Percentiles rank a stretch among this genome's conserved stretches.
phyloP scores from a whole-genome alignment of 768 basidiomycete species.

The Mycena rebaudengoi region DNA sequence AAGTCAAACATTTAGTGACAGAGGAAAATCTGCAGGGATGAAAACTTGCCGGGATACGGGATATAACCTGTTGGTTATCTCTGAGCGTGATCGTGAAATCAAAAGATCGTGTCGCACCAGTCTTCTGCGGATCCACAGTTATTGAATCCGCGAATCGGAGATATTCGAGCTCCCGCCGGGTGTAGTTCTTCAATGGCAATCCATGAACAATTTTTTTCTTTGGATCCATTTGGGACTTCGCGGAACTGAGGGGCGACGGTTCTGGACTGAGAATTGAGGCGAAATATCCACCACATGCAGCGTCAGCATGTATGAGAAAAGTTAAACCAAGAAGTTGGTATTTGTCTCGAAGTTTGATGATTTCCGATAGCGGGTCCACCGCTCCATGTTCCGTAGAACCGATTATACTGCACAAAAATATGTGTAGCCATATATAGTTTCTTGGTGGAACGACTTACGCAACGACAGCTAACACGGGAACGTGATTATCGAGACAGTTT shows the following conservation, averaged over 20 bases:
- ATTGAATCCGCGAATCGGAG: slow-evolving; percentile 31
- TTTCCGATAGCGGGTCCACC: slow-evolving; percentile 49
- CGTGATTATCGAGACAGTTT: slow-evolving; percentile 36
- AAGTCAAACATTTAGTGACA: too few relatives aligned
- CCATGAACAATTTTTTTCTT: too few relatives aligned
- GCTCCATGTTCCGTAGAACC: slow-evolving; percentile 56
- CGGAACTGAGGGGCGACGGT: neutral
- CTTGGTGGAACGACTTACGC: too few relatives aligned
- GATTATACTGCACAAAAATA: too few relatives aligned
- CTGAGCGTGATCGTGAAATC: too few relatives aligned
- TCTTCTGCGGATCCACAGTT: slow-evolving; percentile 52
- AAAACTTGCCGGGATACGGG: slow-evolving; percentile 53
- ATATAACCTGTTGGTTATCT: too few relatives aligned
- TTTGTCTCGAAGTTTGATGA: slow-evolving; percentile 43
- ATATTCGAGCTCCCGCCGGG: neutral
- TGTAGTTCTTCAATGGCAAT: neutral
- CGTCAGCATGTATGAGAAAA: slow-evolving; percentile 54
- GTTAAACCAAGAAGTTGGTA: slow-evolving; percentile 40
- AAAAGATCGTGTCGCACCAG: too few relatives aligned
- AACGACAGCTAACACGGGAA: slow-evolving; percentile 50
- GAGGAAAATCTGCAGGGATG: too few relatives aligned
- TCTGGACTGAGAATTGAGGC: slow-evolving; percentile 37
- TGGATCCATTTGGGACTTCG: too few relatives aligned
- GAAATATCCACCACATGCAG: slow-evolving; percentile 59
- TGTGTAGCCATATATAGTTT: too few relatives aligned